phyloP scores from a whole-genome alignment of 129 eudicot genomes.

The Apium graveolens region DNA sequence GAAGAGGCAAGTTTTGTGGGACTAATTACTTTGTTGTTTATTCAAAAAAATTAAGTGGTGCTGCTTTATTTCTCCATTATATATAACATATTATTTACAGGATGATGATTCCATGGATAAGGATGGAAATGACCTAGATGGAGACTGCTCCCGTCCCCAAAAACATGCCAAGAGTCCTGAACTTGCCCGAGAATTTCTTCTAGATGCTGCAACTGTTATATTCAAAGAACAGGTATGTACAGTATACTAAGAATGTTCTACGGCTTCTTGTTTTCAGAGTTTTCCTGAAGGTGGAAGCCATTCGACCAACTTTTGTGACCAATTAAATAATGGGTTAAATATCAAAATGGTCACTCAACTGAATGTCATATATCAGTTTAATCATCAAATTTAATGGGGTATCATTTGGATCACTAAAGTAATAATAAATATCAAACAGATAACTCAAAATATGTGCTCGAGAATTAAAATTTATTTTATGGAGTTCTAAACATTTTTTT shows the following conservation, averaged over 20 bases:
- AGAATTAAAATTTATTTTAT: too few relatives aligned
- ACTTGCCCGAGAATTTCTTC: constrained; percentile 95
- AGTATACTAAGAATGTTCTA: background rate
- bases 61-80: constrained; percentile 7
- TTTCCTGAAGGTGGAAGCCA: background rate
- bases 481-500: too few relatives aligned
- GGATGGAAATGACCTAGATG: constrained; percentile 92
- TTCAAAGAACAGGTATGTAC: constrained; percentile 87
- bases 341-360: too few relatives aligned
- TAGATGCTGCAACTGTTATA: constrained; percentile 94
- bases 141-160: constrained; percentile 95
- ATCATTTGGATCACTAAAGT: too few relatives aligned
- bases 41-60: background rate
- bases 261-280: background rate
- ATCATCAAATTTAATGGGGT: too few relatives aligned
- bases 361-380: too few relatives aligned
- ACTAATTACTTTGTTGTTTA: background rate
- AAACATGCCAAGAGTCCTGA: constrained; percentile 99
- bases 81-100: constrained; percentile 27
- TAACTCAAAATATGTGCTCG: too few relatives aligned
- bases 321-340: too few relatives aligned
- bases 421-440: too few relatives aligned
- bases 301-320: background rate
- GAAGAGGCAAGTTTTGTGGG: constrained; percentile 57
- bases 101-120: constrained; percentile 99